Conservation (phyloP, 2,329 filamentous ascomycete species). For the Exophiala lecanii-corni region DNA sequence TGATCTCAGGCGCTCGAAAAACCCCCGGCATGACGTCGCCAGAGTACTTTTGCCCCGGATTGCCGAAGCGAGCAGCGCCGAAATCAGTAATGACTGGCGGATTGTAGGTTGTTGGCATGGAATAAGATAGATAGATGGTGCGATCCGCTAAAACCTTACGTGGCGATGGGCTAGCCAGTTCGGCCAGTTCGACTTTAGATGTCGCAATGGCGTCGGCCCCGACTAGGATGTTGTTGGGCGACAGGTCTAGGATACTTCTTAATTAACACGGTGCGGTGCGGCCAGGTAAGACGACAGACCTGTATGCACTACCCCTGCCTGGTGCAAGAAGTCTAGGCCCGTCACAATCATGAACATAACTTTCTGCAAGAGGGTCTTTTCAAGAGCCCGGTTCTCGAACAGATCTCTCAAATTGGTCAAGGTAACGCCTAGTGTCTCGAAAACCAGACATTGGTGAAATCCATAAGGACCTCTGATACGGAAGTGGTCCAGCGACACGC, state of each 20-base stretch:
- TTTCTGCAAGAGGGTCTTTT: slow-evolving; percentile 14
- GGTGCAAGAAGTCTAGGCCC: slow-evolving; percentile 31
- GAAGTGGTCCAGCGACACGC: slow-evolving; percentile 34
- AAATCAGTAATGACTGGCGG: slow-evolving; percentile 30
- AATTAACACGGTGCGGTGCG: neutral
- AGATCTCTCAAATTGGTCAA: slow-evolving; percentile 17
- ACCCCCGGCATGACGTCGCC: slow-evolving; percentile 28
- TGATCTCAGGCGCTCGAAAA: slow-evolving; percentile 31
- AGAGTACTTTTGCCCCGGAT: slow-evolving; percentile 23
- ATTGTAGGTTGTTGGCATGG: slow-evolving; percentile 11
- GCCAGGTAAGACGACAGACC: slow-evolving; percentile 22
- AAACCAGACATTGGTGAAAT: slow-evolving; percentile 35
- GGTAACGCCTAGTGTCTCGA: slow-evolving; percentile 24
- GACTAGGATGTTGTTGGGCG: slow-evolving; percentile 33
- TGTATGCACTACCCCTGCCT: slow-evolving; percentile 28
- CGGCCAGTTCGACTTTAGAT: slow-evolving; percentile 12
- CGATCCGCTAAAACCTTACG: slow-evolving; percentile 30
- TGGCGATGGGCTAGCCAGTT: slow-evolving; percentile 15
- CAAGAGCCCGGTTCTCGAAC: too few species aligned
- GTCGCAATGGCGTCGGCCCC: neutral
- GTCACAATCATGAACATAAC: slow-evolving; percentile 24
- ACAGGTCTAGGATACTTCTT: slow-evolving; percentile 29
- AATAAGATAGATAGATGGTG: slow-evolving; percentile 29
- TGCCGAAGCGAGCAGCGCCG: slow-evolving; percentile 27
- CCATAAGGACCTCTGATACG: slow-evolving; percentile 30